phyloP scores from a whole-genome alignment of 306 rosid species.

The Canavalia ensiformis region DNA sequence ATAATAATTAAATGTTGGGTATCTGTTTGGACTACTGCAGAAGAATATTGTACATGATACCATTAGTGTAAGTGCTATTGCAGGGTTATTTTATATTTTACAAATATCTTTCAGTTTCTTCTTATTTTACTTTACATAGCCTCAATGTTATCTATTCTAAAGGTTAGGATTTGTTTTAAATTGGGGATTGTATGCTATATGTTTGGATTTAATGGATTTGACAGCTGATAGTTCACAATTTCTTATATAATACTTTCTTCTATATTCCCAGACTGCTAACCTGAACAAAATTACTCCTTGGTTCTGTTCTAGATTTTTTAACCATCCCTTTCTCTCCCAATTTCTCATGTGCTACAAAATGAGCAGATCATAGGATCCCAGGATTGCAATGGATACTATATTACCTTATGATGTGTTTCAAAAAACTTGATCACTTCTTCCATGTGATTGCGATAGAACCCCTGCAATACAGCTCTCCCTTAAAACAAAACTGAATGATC shows the following conservation, averaged over 20 bases:
- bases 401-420: conserved; percentile 90
- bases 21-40: conserved; percentile 14
- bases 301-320: conserved; percentile 20
- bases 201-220: not conserved
- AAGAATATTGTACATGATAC: conserved; percentile 18
- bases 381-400: conserved; percentile 31
- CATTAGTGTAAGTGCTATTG: conserved; percentile 3
- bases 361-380: conserved; percentile 25
- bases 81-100: conserved; percentile 8
- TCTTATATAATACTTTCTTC: conserved; percentile 34
- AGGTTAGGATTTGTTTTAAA: not conserved
- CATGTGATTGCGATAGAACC: conserved; percentile 96
- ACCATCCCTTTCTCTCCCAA: not conserved
- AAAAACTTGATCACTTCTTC: conserved; percentile 90
- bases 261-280: conserved; percentile 15
- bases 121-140: conserved; percentile 33
- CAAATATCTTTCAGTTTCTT: conserved; percentile 33
- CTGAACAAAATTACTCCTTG: conserved; percentile 17
- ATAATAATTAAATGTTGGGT: not conserved
- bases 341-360: not conserved
- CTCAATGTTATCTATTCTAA: not conserved
- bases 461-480: conserved; percentile 68
- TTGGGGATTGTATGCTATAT: not conserved
- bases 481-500: conserved; percentile 45
- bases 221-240: conserved; percentile 35